A percentile compares a stretch with the other conserved stretches of the same genome.
phyloP scores from a whole-genome alignment of 2,329 filamentous ascomycete species.

The Colletotrichum sp. region DNA sequence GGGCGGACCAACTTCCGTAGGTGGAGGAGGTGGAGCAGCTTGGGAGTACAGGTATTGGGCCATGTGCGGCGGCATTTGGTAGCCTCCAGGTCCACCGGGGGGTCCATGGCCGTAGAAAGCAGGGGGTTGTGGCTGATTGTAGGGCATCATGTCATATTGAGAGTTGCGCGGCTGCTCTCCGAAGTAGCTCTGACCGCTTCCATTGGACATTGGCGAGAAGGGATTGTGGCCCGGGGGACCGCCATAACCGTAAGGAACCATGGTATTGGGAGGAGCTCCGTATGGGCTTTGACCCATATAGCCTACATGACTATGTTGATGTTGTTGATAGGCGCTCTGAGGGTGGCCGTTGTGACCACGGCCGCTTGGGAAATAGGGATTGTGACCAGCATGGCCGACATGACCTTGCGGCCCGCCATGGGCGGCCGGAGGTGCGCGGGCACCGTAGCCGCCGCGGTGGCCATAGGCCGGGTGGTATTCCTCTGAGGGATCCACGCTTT shows the following conservation, averaged over 20 bases:
- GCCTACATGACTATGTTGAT: slow-evolving; percentile 45
- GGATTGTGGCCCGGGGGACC: slow-evolving; percentile 47
- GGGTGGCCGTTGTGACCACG: slow-evolving; percentile 37
- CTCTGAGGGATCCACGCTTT: slow-evolving; percentile 69
- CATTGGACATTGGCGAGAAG: slow-evolving; percentile 46
- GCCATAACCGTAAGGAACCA: slow-evolving; percentile 50
- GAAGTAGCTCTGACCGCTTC: slow-evolving; percentile 45
- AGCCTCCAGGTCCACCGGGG: slow-evolving; percentile 26
- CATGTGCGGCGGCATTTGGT: slow-evolving; percentile 36
- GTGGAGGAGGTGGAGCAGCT: slow-evolving; percentile 45
- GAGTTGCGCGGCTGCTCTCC: slow-evolving; percentile 36
- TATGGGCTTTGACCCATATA: slow-evolving; percentile 35
- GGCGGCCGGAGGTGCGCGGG: slow-evolving; percentile 20
- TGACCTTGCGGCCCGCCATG: slow-evolving; percentile 7
- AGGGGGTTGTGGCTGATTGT: slow-evolving; percentile 36
- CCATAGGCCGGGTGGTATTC: slow-evolving; percentile 58
- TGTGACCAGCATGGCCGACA: slow-evolving; percentile 25
- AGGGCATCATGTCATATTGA: slow-evolving; percentile 59
- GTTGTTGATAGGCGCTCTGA: slow-evolving; percentile 22
- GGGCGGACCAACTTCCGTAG: slow-evolving; percentile 43
- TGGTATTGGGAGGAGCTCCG: slow-evolving; percentile 41
- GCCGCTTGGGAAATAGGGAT: background rate
- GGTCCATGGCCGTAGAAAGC: slow-evolving; percentile 33
- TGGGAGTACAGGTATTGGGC: slow-evolving; percentile 43
- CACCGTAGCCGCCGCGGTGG: slow-evolving; percentile 24